Conservation (phyloP, 2,329 filamentous ascomycete species). For the Hymenoscyphus linearis region DNA sequence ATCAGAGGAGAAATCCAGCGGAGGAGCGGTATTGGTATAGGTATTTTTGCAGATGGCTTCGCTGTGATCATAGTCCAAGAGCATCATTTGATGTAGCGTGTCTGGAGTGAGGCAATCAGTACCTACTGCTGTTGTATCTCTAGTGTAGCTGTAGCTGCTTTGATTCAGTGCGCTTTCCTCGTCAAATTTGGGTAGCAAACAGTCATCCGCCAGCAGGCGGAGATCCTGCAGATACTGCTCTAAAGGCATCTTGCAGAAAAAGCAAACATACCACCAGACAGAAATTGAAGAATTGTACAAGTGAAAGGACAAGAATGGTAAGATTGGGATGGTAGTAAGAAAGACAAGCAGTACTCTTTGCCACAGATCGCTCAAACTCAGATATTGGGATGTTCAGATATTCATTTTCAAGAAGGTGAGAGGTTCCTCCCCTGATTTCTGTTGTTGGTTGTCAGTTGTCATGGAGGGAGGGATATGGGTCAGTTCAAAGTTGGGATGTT, state of each 20-base stretch:
- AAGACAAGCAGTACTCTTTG: no score
- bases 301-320: no score
- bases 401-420: no score
- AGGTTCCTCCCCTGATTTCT: no score
- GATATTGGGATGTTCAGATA: no score
- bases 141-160: conserved; percentile 2
- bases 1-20: background rate
- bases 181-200: conserved; percentile 18
- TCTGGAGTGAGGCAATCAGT: background rate
- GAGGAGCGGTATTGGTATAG: background rate
- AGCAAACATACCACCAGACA: background rate
- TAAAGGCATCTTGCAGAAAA: conserved; percentile 2
- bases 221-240: conserved; percentile 16
- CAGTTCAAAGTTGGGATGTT: no score
- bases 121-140: background rate
- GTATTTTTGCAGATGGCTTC: background rate
- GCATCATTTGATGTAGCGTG: conserved; percentile 7
- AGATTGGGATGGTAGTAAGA: no score
- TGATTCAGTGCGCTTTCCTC: conserved; percentile 12
- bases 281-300: background rate
- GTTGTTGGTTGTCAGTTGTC: no score
- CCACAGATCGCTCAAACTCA: no score
- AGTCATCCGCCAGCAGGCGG: conserved; percentile 15
- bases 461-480: no score
- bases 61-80: background rate